Base-by-base conservation (phyloP, 2,329 filamentous ascomycete genomes). In the Epichloe sp. region DNA sequence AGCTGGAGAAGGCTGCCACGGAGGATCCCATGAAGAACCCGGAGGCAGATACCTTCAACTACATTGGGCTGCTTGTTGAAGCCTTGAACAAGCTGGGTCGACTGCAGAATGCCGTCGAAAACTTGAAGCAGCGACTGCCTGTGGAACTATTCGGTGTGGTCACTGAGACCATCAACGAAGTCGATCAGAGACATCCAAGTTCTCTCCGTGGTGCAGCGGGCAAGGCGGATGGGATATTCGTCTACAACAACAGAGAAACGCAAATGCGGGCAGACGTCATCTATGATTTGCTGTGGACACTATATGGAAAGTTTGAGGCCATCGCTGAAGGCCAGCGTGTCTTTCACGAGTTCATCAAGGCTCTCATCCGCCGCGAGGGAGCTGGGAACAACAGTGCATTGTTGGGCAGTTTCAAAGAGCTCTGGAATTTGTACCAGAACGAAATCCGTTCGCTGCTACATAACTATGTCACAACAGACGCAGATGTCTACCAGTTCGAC, bases 371-470 rank as follows among this genome's bases (percentile, higher is more conserved):
- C 55, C 82, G 94, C 47, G 90, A 97, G 62, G 86, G 85, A 4
- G 73, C 74, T 15, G 67, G 81, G 65, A 72, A 84, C 71, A 71
- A 80, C 59, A 77, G 71, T 41, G 76, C 79, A 1, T 75, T 97
- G 47, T 83, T 88, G 5, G 83, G 88, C 51, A 89, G 89, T 51
- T 98, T 98, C 69, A 93, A 91, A 62, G 93, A 97, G 68, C 72
- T 98, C 41, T 98, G 94, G 94, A 95, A 96, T 63, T 73, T 98
- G 7, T 91, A 96, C 61, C 93, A 98, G 63, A 97, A 94, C 67
- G 93, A 98, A 74, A 97, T 98, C 57, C 82, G 90, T 42, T 94
- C 90, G 5, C 72, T 98, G 14, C 72, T 98, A 52, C 93, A 97
- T 67, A 95, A 96, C 65, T 97, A 98, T 64, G 81, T 98, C 48